Base-by-base conservation (phyloP, 768 basidiomycete species). In the Pisolithus sp. region DNA sequence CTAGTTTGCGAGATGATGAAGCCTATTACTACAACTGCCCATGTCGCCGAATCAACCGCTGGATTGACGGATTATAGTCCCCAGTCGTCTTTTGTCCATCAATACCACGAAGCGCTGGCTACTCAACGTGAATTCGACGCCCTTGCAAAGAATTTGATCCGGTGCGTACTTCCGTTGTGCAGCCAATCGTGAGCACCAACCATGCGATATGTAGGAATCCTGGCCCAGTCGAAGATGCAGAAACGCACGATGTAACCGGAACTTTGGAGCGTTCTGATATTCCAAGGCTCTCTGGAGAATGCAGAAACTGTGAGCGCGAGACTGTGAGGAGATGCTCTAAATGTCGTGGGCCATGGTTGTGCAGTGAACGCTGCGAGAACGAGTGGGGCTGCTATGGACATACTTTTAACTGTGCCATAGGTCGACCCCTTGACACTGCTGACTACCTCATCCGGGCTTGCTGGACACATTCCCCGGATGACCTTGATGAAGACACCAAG, bases 401-500 rank as follows among this genome's bases (percentile, higher is more conserved):
- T 24, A 28, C 40, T 21, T 40, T 39, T 26, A 40, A 3, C 1
- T 49, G 49, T 28, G 21, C 39, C 7, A 17, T 49, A 6, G 26
- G 49, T 17, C 38, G 49, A 31, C 49, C 49, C 17, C 49, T 49
- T 4, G 49, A 49, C 20, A 28, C 39, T 13, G 39, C 49, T 3
- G 49, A 49, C 20, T 41, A 49, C 49, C 38, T 49, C 2, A 3
- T 13, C 18, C n/a, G 40, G 1, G 49, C 38, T 12, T 49, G 49
- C 26, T 41, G 37, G 24, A 28, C 12, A 7, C 15, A 49, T 30
- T 9, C 5, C 5, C 13, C 69, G 12, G 34, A 34, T 34, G 34
- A 34, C 7, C 72, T 70, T 6, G 57, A 72, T 54, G 37, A 50
- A 2, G 60, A 67, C 47, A 71, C 72, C 8, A 36, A 55, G 13